These are phyloP conservation scores for Wickerhamiella azyma DNA, from an alignment of 805 yeast genomes.

Conservation along the genomic window DNA sequence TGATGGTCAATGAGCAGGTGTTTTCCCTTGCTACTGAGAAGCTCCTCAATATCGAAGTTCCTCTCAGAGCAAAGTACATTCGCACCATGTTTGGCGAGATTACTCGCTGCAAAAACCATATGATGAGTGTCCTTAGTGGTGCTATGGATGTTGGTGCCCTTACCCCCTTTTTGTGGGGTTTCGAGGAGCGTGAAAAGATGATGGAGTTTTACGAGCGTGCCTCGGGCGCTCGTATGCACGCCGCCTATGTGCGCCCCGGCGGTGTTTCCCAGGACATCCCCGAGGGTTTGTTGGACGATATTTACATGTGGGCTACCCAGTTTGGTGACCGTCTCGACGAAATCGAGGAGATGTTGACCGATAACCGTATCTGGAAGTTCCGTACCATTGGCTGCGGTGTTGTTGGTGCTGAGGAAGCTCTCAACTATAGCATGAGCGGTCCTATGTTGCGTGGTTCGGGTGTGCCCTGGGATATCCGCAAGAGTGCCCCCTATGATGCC, in stretches of 20 bases:
- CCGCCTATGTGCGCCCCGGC: conserved; percentile 83
- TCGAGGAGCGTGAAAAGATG: conserved; percentile 83
- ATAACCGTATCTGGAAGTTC: conserved; percentile 84
- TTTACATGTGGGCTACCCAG: conserved; percentile 93
- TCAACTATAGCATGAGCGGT: conserved; percentile 67
- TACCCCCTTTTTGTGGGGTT: conserved; percentile 89
- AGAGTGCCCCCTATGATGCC: conserved; percentile 81
- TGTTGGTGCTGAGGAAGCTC: conserved; percentile 75
- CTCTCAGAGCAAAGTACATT: conserved; percentile 71
- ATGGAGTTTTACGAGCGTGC: conserved; percentile 90
- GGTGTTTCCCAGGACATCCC: conserved; percentile 86
- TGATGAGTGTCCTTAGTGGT: conserved; percentile 76
- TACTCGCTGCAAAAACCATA: conserved; percentile 69
- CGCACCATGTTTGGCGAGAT: conserved; percentile 79
- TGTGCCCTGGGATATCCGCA: conserved; percentile 74
- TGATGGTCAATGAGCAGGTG: conserved; percentile 87
- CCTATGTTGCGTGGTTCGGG: conserved; percentile 89
- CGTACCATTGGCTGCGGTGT: conserved; percentile 72
- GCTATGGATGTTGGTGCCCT: conserved; percentile 93
- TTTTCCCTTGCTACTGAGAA: conserved; percentile 76
- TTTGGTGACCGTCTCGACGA: conserved; percentile 88
- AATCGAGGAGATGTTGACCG: conserved; percentile 77
- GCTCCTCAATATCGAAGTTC: conserved; percentile 70
- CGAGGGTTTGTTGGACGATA: conserved; percentile 73
- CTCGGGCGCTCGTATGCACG: conserved; percentile 78